Base-by-base conservation (phyloP, 2,329 filamentous ascomycete genomes). In the Corynespora cassiicola region DNA sequence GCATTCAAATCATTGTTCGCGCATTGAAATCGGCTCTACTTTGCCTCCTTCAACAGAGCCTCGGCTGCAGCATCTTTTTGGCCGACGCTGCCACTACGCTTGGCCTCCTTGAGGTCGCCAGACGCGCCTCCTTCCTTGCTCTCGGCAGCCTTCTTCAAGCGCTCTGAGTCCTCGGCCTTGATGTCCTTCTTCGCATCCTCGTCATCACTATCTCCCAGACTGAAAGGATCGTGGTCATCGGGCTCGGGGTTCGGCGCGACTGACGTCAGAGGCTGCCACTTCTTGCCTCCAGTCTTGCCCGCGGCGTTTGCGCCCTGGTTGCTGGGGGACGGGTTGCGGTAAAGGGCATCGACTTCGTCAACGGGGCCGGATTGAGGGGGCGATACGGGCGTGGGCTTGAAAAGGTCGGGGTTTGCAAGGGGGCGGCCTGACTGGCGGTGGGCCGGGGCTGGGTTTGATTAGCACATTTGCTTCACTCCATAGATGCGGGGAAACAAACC, bases 121-220 rank as follows among this genome's bases (percentile, higher is more conserved):
- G 51, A 20, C 14, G 52, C 35, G 6, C 55, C 52, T 6, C 49
- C 63, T 8, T 63, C 59, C 23, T 64, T 61, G 14, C 46, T 74
- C 17, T 68, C 66, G 6, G 75, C 75, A 14, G 70, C 65, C 50
- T 72, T 70, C 66, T 81, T 81, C 44, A 76, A 52, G 35, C 75
- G 56, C 54, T 75, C 73, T 1, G 65, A 76, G 42, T 76, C 77
- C 42, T 84, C 77, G 35, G 77, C 68, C 38, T 75, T 74, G 31
- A 74, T 58, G 40, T 84, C 82, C 64, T 84, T 85, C 71, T 90
- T 94, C 11, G 75, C 70, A 36, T 91, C 88, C 54, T 87, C 87
- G 69, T 99, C 94, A 54, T 97, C 92, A 60, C 90, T 95, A 56
- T 97, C 92, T 5, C 94, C 94, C 10, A 99, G 79, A 60, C 90